phyloP scores from a whole-genome alignment of 73 alveolate genomes.

The Halteria grandinella region DNA sequence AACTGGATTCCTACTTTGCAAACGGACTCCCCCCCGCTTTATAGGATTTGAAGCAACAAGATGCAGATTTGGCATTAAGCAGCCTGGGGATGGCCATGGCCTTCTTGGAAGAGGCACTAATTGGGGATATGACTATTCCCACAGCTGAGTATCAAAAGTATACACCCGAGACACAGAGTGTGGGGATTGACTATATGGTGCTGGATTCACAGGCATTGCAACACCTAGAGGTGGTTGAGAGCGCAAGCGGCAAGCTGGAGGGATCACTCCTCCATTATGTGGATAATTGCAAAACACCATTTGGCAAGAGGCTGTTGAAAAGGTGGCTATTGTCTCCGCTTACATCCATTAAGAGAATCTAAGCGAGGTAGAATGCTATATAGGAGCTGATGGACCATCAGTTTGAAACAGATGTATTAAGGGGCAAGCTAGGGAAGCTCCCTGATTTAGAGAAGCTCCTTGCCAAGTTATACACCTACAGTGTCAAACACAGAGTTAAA shows the following conservation, averaged over 20 bases:
- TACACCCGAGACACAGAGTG: constrained; percentile 12
- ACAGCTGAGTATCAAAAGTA: constrained; percentile 11
- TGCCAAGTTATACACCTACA: constrained; percentile 60
- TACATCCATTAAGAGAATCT: constrained; percentile 66
- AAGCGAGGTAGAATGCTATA: constrained; percentile 88
- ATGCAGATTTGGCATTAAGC: constrained; percentile 15
- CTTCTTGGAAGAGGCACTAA: constrained; percentile 50
- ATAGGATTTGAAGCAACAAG: background rate
- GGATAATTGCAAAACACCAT: constrained; percentile 65
- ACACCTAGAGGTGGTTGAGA: constrained; percentile 81
- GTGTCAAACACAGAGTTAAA: constrained; percentile 71
- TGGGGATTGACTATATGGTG: constrained; percentile 67
- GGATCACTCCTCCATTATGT: constrained; percentile 62
- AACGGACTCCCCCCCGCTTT: constrained; percentile 1
- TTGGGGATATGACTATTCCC: background rate
- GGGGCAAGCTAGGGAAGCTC: constrained; percentile 63
- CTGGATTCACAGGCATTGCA: constrained; percentile 82
- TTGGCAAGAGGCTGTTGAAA: constrained; percentile 86
- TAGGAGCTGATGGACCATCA: constrained; percentile 83
- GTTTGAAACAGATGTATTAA: constrained; percentile 72
- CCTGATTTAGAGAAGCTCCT: constrained; percentile 79
- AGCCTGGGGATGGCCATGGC: constrained; percentile 43
- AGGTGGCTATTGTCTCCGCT: constrained; percentile 93
- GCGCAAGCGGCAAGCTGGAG: constrained; percentile 70
- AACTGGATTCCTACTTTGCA: constrained; percentile 25